phyloP scores from a whole-genome alignment of 2,329 filamentous ascomycete species.

The Talaromyces islandicus region DNA sequence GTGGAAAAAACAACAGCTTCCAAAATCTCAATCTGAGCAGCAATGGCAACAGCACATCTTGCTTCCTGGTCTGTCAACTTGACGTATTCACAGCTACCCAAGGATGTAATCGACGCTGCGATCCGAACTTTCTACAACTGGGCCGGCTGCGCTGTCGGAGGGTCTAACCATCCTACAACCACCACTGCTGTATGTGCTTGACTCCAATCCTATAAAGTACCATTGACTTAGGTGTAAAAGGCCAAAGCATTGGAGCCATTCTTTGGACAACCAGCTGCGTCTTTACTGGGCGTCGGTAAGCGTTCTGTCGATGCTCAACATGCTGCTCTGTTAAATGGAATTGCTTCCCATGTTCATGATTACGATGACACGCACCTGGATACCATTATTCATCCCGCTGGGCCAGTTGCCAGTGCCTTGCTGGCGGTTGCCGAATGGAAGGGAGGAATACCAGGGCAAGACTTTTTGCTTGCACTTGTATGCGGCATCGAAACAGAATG shows the following conservation, averaged over 20 bases:
- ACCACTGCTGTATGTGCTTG: slow-evolving; percentile 24
- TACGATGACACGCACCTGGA: slow-evolving; percentile 54
- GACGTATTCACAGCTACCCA: slow-evolving; percentile 1
- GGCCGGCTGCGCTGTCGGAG: slow-evolving; percentile 49
- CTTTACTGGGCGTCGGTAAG: slow-evolving; percentile 24
- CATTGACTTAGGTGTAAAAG: background rate
- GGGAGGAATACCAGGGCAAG: slow-evolving; percentile 34
- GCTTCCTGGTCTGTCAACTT: background rate
- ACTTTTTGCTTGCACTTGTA: slow-evolving; percentile 48
- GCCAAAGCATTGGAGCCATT: slow-evolving; percentile 27
- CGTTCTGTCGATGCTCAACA: slow-evolving; percentile 39
- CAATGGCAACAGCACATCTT: background rate
- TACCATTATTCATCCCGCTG: slow-evolving; percentile 52
- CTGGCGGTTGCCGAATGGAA: slow-evolving; percentile 37
- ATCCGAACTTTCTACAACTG: slow-evolving; percentile 50
- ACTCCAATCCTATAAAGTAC: background rate
- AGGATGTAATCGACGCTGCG: slow-evolving; percentile 37
- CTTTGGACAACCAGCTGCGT: slow-evolving; percentile 31
- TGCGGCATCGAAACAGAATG: slow-evolving; percentile 50
- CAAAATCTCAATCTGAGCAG: background rate
- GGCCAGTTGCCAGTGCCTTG: slow-evolving; percentile 46
- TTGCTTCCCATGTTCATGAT: slow-evolving; percentile 51
- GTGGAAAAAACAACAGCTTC: background rate
- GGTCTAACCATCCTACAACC: slow-evolving; percentile 43
- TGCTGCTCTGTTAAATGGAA: slow-evolving; percentile 50